Percentiles rank a stretch among this genome's conserved stretches.
phyloP scores from a whole-genome alignment of 176 grass and related monocot species.

The Saccharum spontaneum region DNA sequence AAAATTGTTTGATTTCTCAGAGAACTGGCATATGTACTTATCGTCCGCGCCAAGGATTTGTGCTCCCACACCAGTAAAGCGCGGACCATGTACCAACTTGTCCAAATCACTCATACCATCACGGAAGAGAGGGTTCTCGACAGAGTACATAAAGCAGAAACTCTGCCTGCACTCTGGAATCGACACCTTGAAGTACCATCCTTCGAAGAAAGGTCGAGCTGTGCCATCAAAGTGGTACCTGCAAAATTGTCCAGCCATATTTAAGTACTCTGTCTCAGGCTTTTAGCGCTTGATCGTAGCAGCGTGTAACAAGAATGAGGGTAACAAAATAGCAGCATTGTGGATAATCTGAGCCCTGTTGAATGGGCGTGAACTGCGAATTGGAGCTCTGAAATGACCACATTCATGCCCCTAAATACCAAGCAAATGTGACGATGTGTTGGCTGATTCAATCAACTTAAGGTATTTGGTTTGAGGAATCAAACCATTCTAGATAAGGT shows the following conservation, averaged over 20 bases:
- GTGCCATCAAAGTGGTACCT: conserved; percentile 95
- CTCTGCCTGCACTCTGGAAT: conserved; percentile 73
- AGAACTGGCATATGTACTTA: conserved; percentile 94
- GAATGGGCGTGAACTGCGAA: neutral
- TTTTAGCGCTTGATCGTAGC: neutral
- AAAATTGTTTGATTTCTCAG: conserved; percentile 82
- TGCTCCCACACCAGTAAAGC: conserved; percentile 81
- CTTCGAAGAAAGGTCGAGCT: conserved; percentile 70
- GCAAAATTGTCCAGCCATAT: neutral
- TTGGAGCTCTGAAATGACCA: neutral
- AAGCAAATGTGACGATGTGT: neutral
- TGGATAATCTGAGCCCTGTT: neutral
- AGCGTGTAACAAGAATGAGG: neutral
- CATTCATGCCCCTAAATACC: neutral
- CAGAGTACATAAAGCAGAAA: conserved; percentile 98
- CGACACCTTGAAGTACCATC: conserved; percentile 95
- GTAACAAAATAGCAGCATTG: conserved; percentile 1
- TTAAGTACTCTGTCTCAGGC: neutral
- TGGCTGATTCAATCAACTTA: neutral
- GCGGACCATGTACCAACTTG: conserved; percentile 43
- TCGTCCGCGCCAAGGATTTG: conserved; percentile 87
- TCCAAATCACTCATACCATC: conserved; percentile 71
- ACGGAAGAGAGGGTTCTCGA: conserved; percentile 81
- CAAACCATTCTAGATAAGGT: neutral
- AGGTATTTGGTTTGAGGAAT: neutral